These are phyloP conservation scores for Pyracantha coccinea DNA, from an alignment of 331 rosid genomes.

Conservation along the genomic window DNA sequence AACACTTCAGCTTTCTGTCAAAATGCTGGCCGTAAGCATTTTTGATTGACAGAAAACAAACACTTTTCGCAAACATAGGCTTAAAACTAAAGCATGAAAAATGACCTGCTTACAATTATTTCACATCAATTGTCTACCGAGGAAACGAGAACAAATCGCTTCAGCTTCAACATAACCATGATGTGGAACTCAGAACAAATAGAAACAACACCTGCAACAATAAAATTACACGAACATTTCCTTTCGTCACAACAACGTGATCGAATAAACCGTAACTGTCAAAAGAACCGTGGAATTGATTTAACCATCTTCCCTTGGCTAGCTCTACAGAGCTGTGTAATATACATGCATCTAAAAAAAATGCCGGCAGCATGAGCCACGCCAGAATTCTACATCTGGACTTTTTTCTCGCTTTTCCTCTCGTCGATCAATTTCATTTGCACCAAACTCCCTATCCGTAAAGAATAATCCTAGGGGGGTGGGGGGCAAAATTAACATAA, in stretches of 20 bases:
- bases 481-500: conserved; percentile 20
- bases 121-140: not conserved
- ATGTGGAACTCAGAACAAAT: not conserved
- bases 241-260: not conserved
- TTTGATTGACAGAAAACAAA: not conserved
- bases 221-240: conserved; percentile 13
- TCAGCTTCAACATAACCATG: not conserved
- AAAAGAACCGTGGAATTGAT: conserved; percentile 24
- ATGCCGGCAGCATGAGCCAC: conserved; percentile 14
- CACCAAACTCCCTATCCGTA: conserved; percentile 25
- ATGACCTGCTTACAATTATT: not conserved
- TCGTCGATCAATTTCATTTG: conserved; percentile 14
- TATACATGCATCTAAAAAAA: conserved; percentile 21
- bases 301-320: conserved; percentile 13
- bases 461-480: conserved; percentile 9
- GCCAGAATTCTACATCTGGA: conserved; percentile 20
- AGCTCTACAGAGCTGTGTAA: conserved; percentile 29
- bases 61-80: not conserved
- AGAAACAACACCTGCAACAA: conserved; percentile 1
- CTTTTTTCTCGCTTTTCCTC: not conserved
- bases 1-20: no score
- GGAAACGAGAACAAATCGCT: conserved; percentile 10
- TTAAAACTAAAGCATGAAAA: not conserved
- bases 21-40: not conserved
- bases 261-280: conserved; percentile 14